A percentile compares a stretch with the other conserved stretches of the same genome.
Conservation (phyloP, 1,284 basidiomycete genomes). For the Moesziomyces sp. region DNA sequence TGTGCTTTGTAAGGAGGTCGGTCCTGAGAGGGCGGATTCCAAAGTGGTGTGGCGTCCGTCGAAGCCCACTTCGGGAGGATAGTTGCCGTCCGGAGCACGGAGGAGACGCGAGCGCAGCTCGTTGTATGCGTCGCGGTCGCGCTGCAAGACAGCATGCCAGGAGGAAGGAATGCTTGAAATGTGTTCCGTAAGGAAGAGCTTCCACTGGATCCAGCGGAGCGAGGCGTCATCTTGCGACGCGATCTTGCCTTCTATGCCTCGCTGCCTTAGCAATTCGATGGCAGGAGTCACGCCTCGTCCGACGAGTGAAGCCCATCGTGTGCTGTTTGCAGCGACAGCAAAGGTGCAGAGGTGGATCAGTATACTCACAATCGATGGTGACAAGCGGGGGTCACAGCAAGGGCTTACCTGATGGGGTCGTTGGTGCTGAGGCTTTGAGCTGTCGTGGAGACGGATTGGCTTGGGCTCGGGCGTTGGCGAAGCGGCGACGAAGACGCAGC, state of each 20-base stretch:
- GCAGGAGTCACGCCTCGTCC: constrained; percentile 8
- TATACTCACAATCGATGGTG: background rate
- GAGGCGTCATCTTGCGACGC: constrained; percentile 15
- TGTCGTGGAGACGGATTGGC: background rate
- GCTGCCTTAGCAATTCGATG: constrained; percentile 19
- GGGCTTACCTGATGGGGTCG: constrained; percentile 10
- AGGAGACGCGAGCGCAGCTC: constrained; percentile 35
- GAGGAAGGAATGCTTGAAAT: constrained; percentile 45
- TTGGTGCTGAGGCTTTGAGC: constrained; percentile 1
- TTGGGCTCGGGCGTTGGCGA: background rate
- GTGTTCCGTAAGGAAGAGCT: constrained; percentile 41
- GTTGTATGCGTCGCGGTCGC: constrained; percentile 42
- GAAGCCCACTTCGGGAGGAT: constrained; percentile 48
- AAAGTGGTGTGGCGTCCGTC: constrained; percentile 24
- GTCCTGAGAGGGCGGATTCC: background rate
- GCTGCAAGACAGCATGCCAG: constrained; percentile 32
- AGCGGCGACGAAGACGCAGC: constrained; percentile 21
- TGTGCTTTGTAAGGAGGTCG: no score
- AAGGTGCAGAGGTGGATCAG: no score
- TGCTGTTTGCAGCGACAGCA: background rate
- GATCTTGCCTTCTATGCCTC: constrained; percentile 23
- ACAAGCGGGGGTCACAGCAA: background rate
- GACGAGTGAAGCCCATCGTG: constrained; percentile 18
- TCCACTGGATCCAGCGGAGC: constrained; percentile 51
- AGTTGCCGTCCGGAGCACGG: constrained; percentile 51